These are phyloP conservation scores for Triglochin maritima DNA, from an alignment of 106 monocot genomes.

Conservation along the genomic window DNA sequence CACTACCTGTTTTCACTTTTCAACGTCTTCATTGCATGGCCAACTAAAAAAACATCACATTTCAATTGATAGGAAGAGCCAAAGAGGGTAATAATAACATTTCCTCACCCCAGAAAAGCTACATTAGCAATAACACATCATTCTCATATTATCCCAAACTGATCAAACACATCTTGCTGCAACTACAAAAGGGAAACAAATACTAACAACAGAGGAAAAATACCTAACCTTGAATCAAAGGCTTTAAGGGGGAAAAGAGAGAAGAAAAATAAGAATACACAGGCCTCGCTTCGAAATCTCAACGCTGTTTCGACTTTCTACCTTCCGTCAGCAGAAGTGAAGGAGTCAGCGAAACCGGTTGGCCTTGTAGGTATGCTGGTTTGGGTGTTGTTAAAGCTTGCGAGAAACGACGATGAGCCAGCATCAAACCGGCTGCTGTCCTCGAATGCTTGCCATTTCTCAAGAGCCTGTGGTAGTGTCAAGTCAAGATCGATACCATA, in stretches of 20 bases:
- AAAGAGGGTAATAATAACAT: no score
- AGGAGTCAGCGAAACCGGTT: constrained; percentile 56
- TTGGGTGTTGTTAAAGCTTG: constrained; percentile 52
- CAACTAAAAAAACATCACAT: background rate
- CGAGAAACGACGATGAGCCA: constrained; percentile 28
- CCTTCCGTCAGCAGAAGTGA: constrained; percentile 66
- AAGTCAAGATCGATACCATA: constrained; percentile 63
- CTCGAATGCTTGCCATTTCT: constrained; percentile 80
- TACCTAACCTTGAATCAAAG: background rate
- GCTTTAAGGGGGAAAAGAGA: background rate
- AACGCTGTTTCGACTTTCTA: constrained; percentile 3
- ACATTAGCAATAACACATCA: background rate
- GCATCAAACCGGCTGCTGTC: constrained; percentile 29
- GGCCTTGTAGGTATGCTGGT: constrained; percentile 71
- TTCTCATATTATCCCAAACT: background rate
- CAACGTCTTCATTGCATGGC: background rate
- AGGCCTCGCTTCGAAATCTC: background rate
- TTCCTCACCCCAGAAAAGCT: background rate
- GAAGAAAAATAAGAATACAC: background rate
- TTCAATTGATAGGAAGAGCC: no score
- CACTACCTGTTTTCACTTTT: no score
- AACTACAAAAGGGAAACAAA: background rate
- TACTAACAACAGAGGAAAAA: background rate
- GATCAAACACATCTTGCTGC: background rate
- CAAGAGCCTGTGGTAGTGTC: constrained; percentile 63